phyloP scores from a whole-genome alignment of 176 grass and related monocot species.

The Avena eriantha region DNA sequence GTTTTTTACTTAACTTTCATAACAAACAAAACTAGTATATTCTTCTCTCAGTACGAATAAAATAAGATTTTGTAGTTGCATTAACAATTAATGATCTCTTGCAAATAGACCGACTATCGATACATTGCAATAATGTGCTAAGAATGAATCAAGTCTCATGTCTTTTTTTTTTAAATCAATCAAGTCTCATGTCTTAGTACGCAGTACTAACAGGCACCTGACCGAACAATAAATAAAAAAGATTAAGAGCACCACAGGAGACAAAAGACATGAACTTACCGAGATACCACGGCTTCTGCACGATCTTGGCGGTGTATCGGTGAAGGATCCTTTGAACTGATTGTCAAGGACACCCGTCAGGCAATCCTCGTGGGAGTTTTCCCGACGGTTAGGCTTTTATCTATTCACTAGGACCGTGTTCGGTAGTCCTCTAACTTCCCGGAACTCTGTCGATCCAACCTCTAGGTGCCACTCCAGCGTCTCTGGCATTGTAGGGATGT shows the following conservation, averaged over 20 bases:
- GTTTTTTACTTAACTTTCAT: background rate
- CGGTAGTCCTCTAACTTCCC: too few relatives aligned
- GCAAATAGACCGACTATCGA: slow-evolving; percentile 55
- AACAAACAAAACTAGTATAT: background rate
- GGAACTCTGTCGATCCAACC: too few relatives aligned
- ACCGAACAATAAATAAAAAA: too few relatives aligned
- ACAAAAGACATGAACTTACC: slow-evolving; percentile 23
- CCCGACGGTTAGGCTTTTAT: slow-evolving; percentile 6
- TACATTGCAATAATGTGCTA: too few relatives aligned
- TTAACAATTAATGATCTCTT: slow-evolving; percentile 15
- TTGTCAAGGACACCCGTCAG: slow-evolving; percentile 62
- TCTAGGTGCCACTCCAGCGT: too few relatives aligned
- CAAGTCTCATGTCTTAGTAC: background rate
- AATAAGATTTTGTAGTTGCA: background rate
- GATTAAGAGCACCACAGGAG: background rate
- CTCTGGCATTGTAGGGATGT: too few relatives aligned
- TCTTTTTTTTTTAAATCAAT: too few relatives aligned
- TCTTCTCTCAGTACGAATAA: background rate
- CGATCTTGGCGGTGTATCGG: slow-evolving; percentile 68
- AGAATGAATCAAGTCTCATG: too few relatives aligned
- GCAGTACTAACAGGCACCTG: background rate
- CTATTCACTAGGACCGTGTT: too few relatives aligned
- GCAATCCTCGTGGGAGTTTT: slow-evolving; percentile 78
- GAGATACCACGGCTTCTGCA: slow-evolving; percentile 81
- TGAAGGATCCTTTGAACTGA: slow-evolving; percentile 70